Evolutionary conservation across 129 eudicot genomes (phyloP), one percentile per base, ranked within the genome.

Genomic region (Flaveria sonorensis): DNA sequence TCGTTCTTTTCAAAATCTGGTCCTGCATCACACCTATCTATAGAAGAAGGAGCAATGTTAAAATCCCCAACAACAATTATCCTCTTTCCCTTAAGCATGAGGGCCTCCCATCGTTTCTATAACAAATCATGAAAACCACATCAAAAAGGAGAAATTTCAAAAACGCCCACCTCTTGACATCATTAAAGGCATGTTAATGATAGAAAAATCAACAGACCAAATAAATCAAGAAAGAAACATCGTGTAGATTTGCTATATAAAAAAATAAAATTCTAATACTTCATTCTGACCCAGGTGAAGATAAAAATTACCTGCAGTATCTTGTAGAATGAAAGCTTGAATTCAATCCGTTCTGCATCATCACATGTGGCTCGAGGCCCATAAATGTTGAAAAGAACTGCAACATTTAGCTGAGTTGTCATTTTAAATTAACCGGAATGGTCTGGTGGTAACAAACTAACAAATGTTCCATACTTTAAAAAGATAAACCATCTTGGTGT

Each of bases 1-100:
- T 89, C 88, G 64, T 94, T 91, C 61, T 87, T 89, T 88, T 94
- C 99, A 83, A 94, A 94, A 74, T 89, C 97, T n/a, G 93, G 90
- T 72, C 89, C 93, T 7, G 99, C 97, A 71, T 94, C 97, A 85
- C 99, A 94, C 73, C 99, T 89, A 85, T 94, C 99, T 79, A 91
- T 86, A 62, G 94, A 85, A 77, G 87, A 83, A 67, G 99, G 99
- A 73, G 97, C 93, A 77, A 94, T 91, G 81, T 94, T 94, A 47
- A 94, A 89, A 81, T 94, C 99, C 74, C 99, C 99, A 68, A 91
- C 99, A 67, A 91, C 88, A 39, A 94, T 51, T 63, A 94, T 79
- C 83, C 97, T 87, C 80, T 89, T 84, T 77, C 92, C 93, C 80
- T 85, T 86, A 79, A 65, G 79, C 71, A 87, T 81, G 69, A 94